Base-by-base conservation (phyloP, 2,329 filamentous ascomycete species). In the Ceratocystis diversiconidia region DNA sequence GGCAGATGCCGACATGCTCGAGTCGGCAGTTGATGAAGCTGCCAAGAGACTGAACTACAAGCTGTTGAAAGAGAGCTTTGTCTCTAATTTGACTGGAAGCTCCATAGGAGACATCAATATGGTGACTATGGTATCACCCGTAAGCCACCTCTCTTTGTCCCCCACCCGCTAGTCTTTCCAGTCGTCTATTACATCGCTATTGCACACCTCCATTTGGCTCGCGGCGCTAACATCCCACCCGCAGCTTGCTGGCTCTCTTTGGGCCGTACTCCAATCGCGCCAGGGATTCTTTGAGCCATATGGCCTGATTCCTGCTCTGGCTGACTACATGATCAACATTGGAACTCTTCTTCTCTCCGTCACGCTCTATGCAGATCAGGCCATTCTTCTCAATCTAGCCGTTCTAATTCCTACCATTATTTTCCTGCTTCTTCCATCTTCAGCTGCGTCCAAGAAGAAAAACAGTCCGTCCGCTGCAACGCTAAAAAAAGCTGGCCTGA, bases 1-100 rank as follows among this genome's bases (percentile, higher is more conserved):
- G 22, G 36, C 60, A 10, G 64, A 65, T 19, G 66, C 67, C 67
- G 63, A 69, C 69, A 69, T 65, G 69, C 78, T 78, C 74, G 73
- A 76, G 68, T 71, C 72, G 69, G 61, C 73, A 43, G 75, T 75
- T 17, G 57, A 67, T 25, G 63, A 67, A 50, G 66, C 66, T 10
- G 59, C 66, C 15, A 65, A 61, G 36, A 25, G 67, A 86, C 81
- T 76, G 48, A 68, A 19, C 60, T 96, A 96, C 79, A 99, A 96
- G 77, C 84, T 88, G 72, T 81, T 88, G 70, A 99, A 99, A 78
- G 92, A 95, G 79, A 90, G 90, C 73, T 96, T 96, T 74, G 94
- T 99, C 72, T 96, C 92, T 65, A 89, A 91, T 74, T 84, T 96
- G 36, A 86, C 87, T 5, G 94, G 94, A 50, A 90, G 94, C 67